Evolutionary conservation across 208 protist species (phyloP), one percentile per base, ranked within the genome.

Genomic region (Phytomonas francai): DNA sequence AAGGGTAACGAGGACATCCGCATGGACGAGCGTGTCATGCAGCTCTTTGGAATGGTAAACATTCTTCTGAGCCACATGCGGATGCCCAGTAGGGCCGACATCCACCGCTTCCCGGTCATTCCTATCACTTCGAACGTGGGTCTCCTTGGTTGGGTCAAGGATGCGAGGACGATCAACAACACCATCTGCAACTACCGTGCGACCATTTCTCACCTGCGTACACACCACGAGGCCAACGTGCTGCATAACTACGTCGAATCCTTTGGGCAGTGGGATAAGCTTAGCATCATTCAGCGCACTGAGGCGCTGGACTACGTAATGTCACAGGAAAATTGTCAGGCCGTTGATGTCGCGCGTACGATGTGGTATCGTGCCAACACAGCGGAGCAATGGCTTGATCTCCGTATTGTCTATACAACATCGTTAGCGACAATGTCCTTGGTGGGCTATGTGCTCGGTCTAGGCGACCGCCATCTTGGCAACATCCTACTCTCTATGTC

Each of bases 11-110:
- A 99, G 80, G 97, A 98, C 77, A 92, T 98, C 58, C 88, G 98
- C 32, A 98, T 99, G 96, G 99, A 99, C 79, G 99, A 99, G 88
- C 92, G 99, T 28, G 98, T 99, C 30, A 99, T 99, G 99, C 98
- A 99, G 89, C 88, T 99, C 33, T 99, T 99, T 76, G 97, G 97
- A 16, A 94, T 99, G 64, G 98, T 99, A 19, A 99, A 99, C 87
- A 98, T 97, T n/a, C 89, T 99, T 7, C 87, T 99, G 8, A 85
- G 73, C n/a, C 81, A 89, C 70, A 90, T 97, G 45, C 83, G 88
- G n/a, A 90, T 88, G 29, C 79, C 90, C 14, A 85, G 78, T 73
- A 76, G 84, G 61, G 81, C 80, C 6, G 81, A 87, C 68, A 99
- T 99, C 67, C 85, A 92, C 67, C 82, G 96, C 61, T 99, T 99